Conservation (phyloP, 1,284 basidiomycete species). For the Thecaphora thlaspeos region DNA sequence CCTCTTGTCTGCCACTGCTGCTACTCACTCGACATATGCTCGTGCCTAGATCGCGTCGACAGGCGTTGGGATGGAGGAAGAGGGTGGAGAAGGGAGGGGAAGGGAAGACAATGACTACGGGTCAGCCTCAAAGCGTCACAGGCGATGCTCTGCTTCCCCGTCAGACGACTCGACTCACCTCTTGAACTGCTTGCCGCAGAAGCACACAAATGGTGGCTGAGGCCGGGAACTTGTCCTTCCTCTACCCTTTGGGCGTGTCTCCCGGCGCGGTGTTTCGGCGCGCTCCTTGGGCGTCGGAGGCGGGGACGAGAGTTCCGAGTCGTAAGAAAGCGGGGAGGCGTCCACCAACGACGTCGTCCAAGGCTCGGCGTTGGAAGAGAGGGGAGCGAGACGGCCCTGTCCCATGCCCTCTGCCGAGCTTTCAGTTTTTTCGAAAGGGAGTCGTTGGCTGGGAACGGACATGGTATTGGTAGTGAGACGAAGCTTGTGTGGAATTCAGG, state of each 20-base stretch:
- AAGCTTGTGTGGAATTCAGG: too few species aligned
- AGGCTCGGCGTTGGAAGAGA: too few species aligned
- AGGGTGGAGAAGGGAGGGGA: background rate
- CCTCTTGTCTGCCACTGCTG: background rate
- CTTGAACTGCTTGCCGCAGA: conserved; percentile 35
- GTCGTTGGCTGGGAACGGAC: too few species aligned
- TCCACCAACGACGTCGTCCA: too few species aligned
- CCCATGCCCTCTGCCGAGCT: too few species aligned
- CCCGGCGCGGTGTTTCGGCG: background rate
- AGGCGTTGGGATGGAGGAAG: too few species aligned
- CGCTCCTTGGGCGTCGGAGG: too few species aligned
- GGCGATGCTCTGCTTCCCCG: too few species aligned
- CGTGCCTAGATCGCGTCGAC: too few species aligned
- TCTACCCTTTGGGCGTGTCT: background rate
- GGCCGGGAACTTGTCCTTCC: conserved; percentile 13
- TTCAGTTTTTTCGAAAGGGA: too few species aligned
- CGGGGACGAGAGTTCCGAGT: background rate
- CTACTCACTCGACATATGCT: conserved; percentile 19
- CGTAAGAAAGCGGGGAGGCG: background rate
- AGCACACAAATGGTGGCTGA: conserved; percentile 28
- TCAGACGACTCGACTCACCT: background rate
- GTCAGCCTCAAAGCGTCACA: background rate
- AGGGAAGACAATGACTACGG: background rate
- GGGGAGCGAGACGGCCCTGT: too few species aligned
- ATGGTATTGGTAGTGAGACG: too few species aligned